Evolutionary conservation across 2,329 filamentous ascomycete genomes (phyloP).

Genomic region (Talaromyces sp.): DNA sequence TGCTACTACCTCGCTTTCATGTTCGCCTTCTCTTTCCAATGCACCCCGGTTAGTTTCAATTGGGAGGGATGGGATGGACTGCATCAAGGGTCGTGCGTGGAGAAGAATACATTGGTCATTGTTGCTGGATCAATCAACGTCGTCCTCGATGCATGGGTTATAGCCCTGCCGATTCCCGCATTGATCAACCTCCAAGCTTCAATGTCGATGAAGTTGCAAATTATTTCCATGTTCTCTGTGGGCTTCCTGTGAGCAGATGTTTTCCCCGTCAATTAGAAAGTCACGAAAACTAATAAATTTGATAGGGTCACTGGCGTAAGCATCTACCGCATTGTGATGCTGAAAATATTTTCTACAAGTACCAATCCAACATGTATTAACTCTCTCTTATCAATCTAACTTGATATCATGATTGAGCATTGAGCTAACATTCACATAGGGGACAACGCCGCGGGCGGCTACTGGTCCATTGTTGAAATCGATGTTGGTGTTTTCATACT

Average conservation of each 20-base stretch:
- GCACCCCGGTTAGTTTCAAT: background rate
- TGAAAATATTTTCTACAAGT: conserved; percentile 7
- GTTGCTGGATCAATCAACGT: background rate
- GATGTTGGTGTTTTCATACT: conserved; percentile 13
- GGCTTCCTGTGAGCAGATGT: background rate
- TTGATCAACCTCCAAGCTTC: conserved; percentile 11
- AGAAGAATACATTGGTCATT: conserved; percentile 1
- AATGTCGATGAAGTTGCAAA: conserved; percentile 9
- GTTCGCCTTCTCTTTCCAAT: conserved; percentile 1
- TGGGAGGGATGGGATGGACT: conserved; percentile 2
- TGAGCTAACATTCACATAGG: conserved; percentile 6
- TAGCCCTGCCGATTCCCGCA: conserved; percentile 12
- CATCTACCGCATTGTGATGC: conserved; percentile 13
- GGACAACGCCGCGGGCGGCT: conserved; percentile 13
- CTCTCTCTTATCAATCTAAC: background rate
- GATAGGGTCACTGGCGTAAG: conserved; percentile 14
- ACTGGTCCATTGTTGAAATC: conserved; percentile 13
- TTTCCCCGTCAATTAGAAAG: background rate
- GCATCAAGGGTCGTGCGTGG: conserved; percentile 1
- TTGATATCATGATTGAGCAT: background rate
- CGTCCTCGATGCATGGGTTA: conserved; percentile 9
- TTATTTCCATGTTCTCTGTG: conserved; percentile 5
- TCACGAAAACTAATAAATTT: background rate
- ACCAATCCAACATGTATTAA: conserved; percentile 2
- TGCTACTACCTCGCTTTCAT: conserved; percentile 10